Conservation (phyloP, 1,284 basidiomycete genomes). For the Neonothopanus nambi region DNA sequence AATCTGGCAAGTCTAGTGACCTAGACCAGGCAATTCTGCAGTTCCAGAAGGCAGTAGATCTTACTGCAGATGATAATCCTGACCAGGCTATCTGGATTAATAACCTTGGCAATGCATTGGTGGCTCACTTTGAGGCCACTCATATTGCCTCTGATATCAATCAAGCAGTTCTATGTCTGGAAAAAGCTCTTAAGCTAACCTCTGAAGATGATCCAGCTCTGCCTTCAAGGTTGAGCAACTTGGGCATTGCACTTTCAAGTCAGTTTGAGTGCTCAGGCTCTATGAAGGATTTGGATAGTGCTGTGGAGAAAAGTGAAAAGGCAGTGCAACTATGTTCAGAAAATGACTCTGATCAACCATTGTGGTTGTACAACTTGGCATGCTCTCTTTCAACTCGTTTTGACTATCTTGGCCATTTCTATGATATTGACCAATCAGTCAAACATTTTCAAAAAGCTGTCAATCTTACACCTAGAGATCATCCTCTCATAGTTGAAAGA, state of each 20-base stretch:
- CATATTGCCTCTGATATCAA: background rate
- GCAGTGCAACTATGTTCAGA: background rate
- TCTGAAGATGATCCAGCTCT: slow-evolving; percentile 1
- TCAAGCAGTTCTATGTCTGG: background rate
- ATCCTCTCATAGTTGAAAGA: background rate
- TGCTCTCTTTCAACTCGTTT: background rate
- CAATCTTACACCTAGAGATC: background rate
- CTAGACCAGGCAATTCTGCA: background rate
- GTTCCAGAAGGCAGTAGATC: background rate
- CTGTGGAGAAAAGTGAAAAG: background rate
- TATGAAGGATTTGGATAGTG: background rate
- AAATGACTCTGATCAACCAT: background rate
- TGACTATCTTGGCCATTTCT: background rate
- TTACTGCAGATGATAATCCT: background rate
- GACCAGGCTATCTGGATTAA: background rate
- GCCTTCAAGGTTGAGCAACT: background rate
- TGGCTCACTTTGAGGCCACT: background rate
- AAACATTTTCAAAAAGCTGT: background rate
- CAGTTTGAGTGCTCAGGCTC: background rate
- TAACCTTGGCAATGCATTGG: background rate
- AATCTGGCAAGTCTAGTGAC: background rate
- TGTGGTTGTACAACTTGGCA: background rate
- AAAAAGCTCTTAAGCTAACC: background rate
- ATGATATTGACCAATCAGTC: slow-evolving; percentile 1
- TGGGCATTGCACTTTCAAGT: background rate